phyloP scores from a whole-genome alignment of 257 asterid genomes.

The Ligustrum vulgare region DNA sequence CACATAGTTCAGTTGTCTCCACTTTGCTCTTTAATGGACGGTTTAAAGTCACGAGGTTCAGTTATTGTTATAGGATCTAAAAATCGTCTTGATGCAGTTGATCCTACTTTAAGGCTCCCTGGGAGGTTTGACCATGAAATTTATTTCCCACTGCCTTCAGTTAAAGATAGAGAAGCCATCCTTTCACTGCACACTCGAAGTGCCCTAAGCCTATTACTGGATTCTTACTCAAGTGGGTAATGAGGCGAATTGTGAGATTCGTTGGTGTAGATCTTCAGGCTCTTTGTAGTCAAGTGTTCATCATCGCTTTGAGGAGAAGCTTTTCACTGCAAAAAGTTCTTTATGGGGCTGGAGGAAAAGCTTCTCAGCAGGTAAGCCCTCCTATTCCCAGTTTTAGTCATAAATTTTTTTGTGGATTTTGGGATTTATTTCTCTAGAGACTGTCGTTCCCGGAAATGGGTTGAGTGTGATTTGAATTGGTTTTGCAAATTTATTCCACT shows the following conservation, averaged over 20 bases:
- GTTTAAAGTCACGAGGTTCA: constrained; percentile 93
- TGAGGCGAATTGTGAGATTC: constrained; percentile 81
- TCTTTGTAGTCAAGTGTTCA: constrained; percentile 95
- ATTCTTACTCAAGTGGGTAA: constrained; percentile 76
- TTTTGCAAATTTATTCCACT: no score
- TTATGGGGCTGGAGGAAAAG: constrained; percentile 53
- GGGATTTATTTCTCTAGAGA: no score
- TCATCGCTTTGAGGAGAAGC: constrained; percentile 76
- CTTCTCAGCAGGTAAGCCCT: constrained; percentile 38
- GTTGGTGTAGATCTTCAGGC: constrained; percentile 99
- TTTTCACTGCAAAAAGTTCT: constrained; percentile 85
- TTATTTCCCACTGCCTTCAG: constrained; percentile 90
- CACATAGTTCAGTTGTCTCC: constrained; percentile 98
- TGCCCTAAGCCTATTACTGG: constrained; percentile 94
- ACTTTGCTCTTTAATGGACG: constrained; percentile 99
- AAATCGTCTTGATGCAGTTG: constrained; percentile 96
- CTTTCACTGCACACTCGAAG: constrained; percentile 82
- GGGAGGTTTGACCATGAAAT: constrained; percentile 98
- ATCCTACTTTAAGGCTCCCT: constrained; percentile 97
- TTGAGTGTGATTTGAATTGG: no score
- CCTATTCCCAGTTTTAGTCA: constrained; percentile 62
- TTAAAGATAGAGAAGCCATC: constrained; percentile 86
- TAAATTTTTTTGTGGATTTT: no score
- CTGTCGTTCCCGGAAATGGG: no score
- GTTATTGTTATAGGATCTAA: constrained; percentile 98